These are phyloP conservation scores for Rubroshorea leprosula DNA, from an alignment of 345 rosid genomes.

Conservation along the genomic window DNA sequence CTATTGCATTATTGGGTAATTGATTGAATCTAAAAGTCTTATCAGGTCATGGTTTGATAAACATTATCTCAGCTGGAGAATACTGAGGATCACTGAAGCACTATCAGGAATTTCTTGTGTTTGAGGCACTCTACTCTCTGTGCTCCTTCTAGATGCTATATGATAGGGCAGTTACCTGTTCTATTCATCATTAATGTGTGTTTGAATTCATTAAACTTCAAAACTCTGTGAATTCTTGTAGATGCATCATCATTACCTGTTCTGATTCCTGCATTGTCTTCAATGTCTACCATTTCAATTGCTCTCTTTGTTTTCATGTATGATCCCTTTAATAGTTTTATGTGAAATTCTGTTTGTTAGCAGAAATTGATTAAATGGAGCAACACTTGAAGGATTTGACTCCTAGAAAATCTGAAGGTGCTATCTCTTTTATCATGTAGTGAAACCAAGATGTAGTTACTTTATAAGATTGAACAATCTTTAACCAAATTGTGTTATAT, in stretches of 20 bases:
- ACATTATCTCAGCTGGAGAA: not conserved
- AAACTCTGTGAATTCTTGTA: no score
- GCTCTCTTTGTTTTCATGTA: not conserved
- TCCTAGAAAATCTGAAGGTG: slow-evolving; percentile 31
- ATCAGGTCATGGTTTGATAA: not conserved
- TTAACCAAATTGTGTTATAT: no score
- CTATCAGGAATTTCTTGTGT: not conserved
- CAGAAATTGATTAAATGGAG: slow-evolving; percentile 46
- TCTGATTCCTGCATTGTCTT: no score
- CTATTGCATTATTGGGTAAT: no score
- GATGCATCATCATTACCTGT: no score
- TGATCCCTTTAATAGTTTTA: not conserved
- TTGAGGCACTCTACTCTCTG: not conserved
- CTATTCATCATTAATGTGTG: no score
- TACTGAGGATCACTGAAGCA: slow-evolving; percentile 2
- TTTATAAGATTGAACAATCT: no score
- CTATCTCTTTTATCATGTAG: slow-evolving; percentile 7
- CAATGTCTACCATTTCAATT: not conserved
- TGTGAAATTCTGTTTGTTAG: slow-evolving; percentile 9
- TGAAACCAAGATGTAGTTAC: not conserved
- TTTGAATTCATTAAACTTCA: no score
- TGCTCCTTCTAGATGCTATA: no score
- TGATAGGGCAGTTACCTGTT: no score
- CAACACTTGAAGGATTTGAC: slow-evolving; percentile 23
- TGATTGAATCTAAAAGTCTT: no score